Evolutionary conservation across 768 basidiomycete species (phyloP).

Genomic region (Phaeotremella fagi): DNA sequence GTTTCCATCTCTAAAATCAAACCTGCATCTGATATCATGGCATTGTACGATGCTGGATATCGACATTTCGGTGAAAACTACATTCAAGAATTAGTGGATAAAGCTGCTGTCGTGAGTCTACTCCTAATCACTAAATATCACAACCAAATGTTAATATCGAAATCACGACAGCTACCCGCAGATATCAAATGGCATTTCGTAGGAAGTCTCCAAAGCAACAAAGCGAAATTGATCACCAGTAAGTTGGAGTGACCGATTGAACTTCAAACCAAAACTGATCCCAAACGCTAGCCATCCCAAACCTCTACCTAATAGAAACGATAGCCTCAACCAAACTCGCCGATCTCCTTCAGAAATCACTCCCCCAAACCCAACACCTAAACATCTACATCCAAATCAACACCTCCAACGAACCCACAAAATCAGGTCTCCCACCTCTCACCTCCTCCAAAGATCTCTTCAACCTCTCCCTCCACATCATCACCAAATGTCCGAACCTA

Average conservation of each 20-base stretch:
- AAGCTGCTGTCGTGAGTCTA: slow-evolving; percentile 62
- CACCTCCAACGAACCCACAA: slow-evolving; percentile 85
- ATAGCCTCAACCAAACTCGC: slow-evolving; percentile 77
- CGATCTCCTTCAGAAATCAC: slow-evolving; percentile 67
- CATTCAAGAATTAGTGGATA: slow-evolving; percentile 84
- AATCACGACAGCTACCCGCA: slow-evolving; percentile 62
- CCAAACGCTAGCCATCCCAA: slow-evolving; percentile 65
- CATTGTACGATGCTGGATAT: slow-evolving; percentile 74
- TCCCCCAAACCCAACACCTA: slow-evolving; percentile 61
- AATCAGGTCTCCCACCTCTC: slow-evolving; percentile 76
- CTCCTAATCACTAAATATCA: neutral
- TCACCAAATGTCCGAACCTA: slow-evolving; percentile 68
- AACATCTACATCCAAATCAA: slow-evolving; percentile 89
- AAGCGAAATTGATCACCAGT: slow-evolving; percentile 84
- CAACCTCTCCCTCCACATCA: slow-evolving; percentile 65
- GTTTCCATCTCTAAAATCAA: slow-evolving; percentile 94
- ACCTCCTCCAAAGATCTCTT: slow-evolving; percentile 53
- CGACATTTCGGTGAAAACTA: slow-evolving; percentile 97
- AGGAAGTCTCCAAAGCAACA: slow-evolving; percentile 87
- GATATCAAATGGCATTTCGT: slow-evolving; percentile 98
- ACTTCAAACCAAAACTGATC: neutral
- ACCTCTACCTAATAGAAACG: slow-evolving; percentile 81
- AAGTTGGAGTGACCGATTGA: slow-evolving; percentile 30
- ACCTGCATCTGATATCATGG: slow-evolving; percentile 76
- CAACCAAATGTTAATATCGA: neutral